A percentile compares a stretch with the other conserved stretches of the same genome.
phyloP scores from a whole-genome alignment of 352 stramenopile species.

The Phytophthora syringae region DNA sequence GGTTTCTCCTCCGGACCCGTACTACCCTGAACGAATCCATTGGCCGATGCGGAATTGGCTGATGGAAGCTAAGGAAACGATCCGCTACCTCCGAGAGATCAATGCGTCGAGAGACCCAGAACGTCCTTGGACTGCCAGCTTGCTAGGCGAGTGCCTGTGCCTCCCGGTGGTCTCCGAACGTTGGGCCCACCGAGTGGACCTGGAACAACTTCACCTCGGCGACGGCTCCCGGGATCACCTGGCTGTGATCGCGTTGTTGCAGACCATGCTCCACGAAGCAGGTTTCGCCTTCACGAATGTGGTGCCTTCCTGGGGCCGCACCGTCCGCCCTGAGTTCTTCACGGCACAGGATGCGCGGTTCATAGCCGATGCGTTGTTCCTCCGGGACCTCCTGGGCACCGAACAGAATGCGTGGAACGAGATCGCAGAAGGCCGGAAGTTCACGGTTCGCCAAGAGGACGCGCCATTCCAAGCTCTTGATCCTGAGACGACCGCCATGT shows the following conservation, averaged over 20 bases:
- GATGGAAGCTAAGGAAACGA: too few relatives aligned
- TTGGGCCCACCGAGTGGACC: background rate
- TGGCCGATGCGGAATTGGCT: too few relatives aligned
- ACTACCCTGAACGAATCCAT: too few relatives aligned
- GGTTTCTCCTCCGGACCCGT: background rate
- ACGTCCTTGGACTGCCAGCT: background rate
- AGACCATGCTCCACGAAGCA: background rate
- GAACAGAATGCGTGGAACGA: background rate
- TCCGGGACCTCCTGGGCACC: background rate
- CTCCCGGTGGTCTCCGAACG: background rate
- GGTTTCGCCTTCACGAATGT: slow-evolving; percentile 3
- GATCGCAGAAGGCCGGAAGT: background rate
- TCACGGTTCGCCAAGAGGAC: slow-evolving; percentile 2
- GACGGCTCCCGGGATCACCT: too few relatives aligned
- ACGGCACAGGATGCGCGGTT: too few relatives aligned
- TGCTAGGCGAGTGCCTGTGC: background rate
- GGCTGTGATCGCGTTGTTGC: background rate
- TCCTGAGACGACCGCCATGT: background rate
- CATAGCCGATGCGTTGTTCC: background rate
- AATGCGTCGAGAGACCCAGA: background rate
- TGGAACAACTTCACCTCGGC: background rate
- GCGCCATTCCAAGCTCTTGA: background rate
- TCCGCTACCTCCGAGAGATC: background rate
- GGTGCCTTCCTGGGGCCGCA: too few relatives aligned
- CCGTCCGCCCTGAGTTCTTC: too few relatives aligned